Evolutionary conservation across 345 rosid species (phyloP).

Genomic region (Brassica carinata): DNA sequence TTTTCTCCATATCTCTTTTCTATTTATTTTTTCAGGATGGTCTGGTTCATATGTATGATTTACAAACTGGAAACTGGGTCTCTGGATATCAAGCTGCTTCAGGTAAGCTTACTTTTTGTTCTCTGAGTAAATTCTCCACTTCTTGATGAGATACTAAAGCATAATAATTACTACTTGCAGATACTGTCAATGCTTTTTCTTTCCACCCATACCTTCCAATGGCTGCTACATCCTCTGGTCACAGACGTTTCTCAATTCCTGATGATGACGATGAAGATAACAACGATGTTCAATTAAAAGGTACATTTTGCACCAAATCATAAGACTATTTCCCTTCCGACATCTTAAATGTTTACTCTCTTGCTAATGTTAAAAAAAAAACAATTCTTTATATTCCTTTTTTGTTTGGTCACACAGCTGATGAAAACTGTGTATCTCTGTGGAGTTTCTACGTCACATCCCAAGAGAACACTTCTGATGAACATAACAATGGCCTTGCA

Average conservation of each 20-base stretch:
- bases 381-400: neutral
- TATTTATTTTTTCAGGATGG: constrained; percentile 70
- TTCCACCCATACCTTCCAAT: constrained; percentile 91
- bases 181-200: constrained; percentile 80
- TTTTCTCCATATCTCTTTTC: neutral
- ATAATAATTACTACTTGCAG: constrained; percentile 40
- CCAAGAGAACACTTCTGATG: constrained; percentile 27
- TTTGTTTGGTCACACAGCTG: constrained; percentile 31
- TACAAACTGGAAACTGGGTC: constrained; percentile 87
- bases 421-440: constrained; percentile 74
- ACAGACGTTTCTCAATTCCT: constrained; percentile 68
- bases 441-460: constrained; percentile 72
- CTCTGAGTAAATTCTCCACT: neutral
- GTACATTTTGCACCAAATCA: constrained; percentile 41
- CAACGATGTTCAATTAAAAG: constrained; percentile 48
- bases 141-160: constrained; percentile 13
- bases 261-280: constrained; percentile 52
- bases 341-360: too few species aligned
- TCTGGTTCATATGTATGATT: constrained; percentile 86
- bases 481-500: constrained; percentile 26
- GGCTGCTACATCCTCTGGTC: constrained; percentile 96
- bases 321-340: too few species aligned
- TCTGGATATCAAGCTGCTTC: constrained; percentile 91
- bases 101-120: constrained; percentile 44
- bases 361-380: too few species aligned